Evolutionary conservation across 257 asterid genomes (phyloP), one percentile per base, ranked within the genome.

Genomic region (Forsythia suspensa): DNA sequence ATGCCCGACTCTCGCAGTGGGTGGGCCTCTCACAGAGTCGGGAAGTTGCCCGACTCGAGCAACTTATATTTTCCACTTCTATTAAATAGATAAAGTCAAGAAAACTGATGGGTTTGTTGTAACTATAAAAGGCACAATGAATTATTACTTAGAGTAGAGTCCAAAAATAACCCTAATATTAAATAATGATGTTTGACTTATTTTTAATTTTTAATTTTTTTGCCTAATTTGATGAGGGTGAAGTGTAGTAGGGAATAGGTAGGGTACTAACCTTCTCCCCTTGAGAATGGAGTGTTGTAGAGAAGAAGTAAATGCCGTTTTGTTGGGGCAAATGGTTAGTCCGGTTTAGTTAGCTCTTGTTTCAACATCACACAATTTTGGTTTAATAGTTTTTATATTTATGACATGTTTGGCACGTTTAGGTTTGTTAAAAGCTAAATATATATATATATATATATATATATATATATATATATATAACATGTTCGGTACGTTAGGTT

Each of bases 221-320:
- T 0, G 80, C 85, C 52, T 82, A 74, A 48, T 74, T 82, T 55
- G 9, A 18, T 18, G 3, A 15, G 24, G 65, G 1, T 29, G 78
- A 61, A 37, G 61, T n/a, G 72, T 72, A 51, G 74, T 72, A 51
- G 74, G 72, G 72, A 71, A 66, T 51, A 70, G 46, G 85, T 4
- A 18, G 59, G 29, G 29, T 55, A 15, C 24, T n/a, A 55, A 6
- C 65, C 65, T 20, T 40, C 51, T 80, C 68, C 85, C 84, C 73
- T 80, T 59, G 80, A 83, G 80, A 82, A 82, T 70, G 83, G 86
- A 82, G 89, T 21, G 74, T 80, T 79, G 74, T 75, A 65, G 76
- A 0, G 55, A 48, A 84, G 69, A 77, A 84, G 80, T 83, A 79
- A 85, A 68, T 84, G 88, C 86, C 91, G 90, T 89, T 83, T 84